These are phyloP conservation scores for Apiotrichum mycotoxinovorans DNA, from an alignment of 1,284 basidiomycete species.

Conservation along the genomic window DNA sequence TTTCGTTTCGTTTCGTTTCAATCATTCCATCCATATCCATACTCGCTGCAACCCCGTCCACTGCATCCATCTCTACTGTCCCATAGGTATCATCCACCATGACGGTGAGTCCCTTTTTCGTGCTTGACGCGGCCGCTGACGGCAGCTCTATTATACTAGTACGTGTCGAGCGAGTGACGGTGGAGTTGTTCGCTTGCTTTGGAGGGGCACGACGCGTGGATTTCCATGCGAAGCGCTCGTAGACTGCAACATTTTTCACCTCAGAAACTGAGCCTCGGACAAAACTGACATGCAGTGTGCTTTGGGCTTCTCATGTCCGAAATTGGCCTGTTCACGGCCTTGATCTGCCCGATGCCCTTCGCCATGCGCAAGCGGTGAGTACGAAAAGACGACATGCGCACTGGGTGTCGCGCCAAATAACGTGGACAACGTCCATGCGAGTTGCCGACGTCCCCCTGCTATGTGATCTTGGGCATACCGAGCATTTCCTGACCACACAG, in stretches of 20 bases:
- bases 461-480: too few relatives aligned
- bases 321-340: slow-evolving; percentile 44
- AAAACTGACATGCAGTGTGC: slow-evolving; percentile 38
- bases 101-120: slow-evolving; percentile 20
- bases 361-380: slow-evolving; percentile 47
- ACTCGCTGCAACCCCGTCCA: too few relatives aligned
- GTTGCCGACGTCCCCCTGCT: too few relatives aligned
- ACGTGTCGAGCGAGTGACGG: slow-evolving; percentile 3
- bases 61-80: not conserved
- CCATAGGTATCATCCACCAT: slow-evolving; percentile 7
- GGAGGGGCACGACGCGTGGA: not conserved
- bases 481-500: slow-evolving; percentile 19
- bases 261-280: not conserved
- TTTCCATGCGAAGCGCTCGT: not conserved
- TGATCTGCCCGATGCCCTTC: slow-evolving; percentile 51
- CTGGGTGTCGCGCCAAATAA: too few relatives aligned
- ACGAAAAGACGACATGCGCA: not conserved
- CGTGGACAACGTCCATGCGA: too few relatives aligned
- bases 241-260: not conserved
- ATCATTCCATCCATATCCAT: too few relatives aligned
- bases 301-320: slow-evolving; percentile 48
- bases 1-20: too few relatives aligned
- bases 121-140: not conserved
- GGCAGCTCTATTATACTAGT: slow-evolving; percentile 46
- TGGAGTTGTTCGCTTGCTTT: not conserved